These are phyloP conservation scores for Pythium aquatile DNA, from an alignment of 352 stramenopile species.

Conservation along the genomic window DNA sequence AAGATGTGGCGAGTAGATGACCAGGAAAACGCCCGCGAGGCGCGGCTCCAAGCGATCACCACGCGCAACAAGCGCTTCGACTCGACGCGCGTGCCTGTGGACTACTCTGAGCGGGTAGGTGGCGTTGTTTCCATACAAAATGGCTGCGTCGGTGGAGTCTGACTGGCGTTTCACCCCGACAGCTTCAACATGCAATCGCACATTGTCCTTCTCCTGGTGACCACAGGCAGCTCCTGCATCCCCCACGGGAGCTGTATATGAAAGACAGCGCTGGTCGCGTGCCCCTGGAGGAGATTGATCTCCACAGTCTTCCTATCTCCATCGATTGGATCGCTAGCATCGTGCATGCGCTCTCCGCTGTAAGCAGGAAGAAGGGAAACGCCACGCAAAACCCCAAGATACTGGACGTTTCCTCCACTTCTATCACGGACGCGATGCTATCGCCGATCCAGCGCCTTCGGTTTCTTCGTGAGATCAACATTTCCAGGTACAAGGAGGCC, in stretches of 20 bases:
- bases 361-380: slow-evolving; percentile 7
- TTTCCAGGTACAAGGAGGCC: slow-evolving; percentile 25
- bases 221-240: slow-evolving; percentile 3
- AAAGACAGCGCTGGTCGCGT: slow-evolving; percentile 1
- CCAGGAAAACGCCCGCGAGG: slow-evolving; percentile 19
- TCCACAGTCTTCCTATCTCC: slow-evolving; percentile 11
- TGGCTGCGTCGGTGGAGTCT: background rate
- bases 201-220: slow-evolving; percentile 6
- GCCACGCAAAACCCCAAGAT: background rate
- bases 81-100: slow-evolving; percentile 12
- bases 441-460: slow-evolving; percentile 24
- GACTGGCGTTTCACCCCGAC: background rate
- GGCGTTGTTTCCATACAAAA: background rate
- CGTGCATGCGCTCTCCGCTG: slow-evolving; percentile 4
- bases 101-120: slow-evolving; percentile 27
- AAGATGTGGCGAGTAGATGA: slow-evolving; percentile 27
- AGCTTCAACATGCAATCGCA: slow-evolving; percentile 2
- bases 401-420: slow-evolving; percentile 17
- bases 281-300: slow-evolving; percentile 9
- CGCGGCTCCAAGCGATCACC: slow-evolving; percentile 13
- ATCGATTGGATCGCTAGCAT: slow-evolving; percentile 23
- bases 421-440: slow-evolving; percentile 27
- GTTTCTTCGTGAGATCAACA: slow-evolving; percentile 23
- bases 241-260: slow-evolving; percentile 24
- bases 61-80: slow-evolving; percentile 17